Conservation (phyloP, 495 filamentous ascomycete species). For the Choiromyces venosus region DNA sequence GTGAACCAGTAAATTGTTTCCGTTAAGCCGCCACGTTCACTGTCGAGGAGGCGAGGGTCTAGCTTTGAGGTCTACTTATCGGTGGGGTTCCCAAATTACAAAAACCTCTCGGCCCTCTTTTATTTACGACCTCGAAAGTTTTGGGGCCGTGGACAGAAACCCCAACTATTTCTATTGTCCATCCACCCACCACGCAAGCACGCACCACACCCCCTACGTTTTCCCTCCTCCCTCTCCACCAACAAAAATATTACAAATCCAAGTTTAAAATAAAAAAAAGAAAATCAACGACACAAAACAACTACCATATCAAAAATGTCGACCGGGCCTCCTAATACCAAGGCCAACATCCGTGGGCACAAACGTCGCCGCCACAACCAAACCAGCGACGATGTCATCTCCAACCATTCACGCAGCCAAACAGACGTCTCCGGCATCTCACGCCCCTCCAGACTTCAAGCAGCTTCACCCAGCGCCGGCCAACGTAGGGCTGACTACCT, state of each 20-base stretch:
- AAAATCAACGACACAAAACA: not conserved
- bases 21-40: not conserved
- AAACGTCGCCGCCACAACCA: not conserved
- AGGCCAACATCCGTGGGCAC: not conserved
- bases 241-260: not conserved
- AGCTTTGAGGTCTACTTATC: not conserved
- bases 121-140: not conserved
- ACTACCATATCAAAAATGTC: not conserved
- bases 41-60: not conserved
- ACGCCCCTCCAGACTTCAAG: not conserved
- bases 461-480: rapidly evolving
- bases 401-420: not conserved
- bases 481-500: not conserved
- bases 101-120: not conserved
- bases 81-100: not conserved
- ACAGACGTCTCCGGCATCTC: too few relatives aligned
- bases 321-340: not conserved
- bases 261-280: not conserved
- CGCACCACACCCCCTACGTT: not conserved
- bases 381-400: not conserved
- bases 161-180: not conserved
- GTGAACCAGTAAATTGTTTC: not conserved
- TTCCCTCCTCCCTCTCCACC: not conserved
- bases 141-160: not conserved
- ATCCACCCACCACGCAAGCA: not conserved